Evolutionary conservation across 768 basidiomycete genomes (phyloP).

Genomic region (Kwoniella dendrophila): DNA sequence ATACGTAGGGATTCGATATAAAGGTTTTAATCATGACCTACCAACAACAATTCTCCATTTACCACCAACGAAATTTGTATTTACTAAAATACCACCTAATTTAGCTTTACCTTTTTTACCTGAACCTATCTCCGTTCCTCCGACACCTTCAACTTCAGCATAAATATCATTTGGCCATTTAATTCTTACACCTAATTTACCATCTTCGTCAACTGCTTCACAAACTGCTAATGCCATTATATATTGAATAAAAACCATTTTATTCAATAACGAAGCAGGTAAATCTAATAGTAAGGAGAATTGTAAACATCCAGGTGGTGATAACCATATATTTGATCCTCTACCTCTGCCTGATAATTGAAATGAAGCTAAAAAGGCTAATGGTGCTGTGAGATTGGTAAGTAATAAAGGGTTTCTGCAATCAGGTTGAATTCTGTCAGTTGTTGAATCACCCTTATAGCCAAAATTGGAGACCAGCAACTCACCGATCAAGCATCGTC

Average conservation of each 20-base stretch:
- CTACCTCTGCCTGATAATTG: constrained; percentile 88
- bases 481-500: constrained; percentile 88
- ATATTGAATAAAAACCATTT: constrained; percentile 90
- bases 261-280: constrained; percentile 61
- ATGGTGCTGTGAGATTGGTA: constrained; percentile 68
- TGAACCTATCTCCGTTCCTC: constrained; percentile 53
- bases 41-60: constrained; percentile 79
- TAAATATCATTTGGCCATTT: constrained; percentile 99
- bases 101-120: constrained; percentile 65
- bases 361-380: constrained; percentile 80
- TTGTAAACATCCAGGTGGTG: constrained; percentile 83
- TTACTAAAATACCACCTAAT: constrained; percentile 88
- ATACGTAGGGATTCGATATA: not conserved
- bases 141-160: constrained; percentile 61
- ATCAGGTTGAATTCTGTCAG: constrained; percentile 5
- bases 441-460: not conserved
- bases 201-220: constrained; percentile 71
- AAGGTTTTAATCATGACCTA: constrained; percentile 56
- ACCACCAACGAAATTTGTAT: constrained; percentile 75
- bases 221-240: constrained; percentile 86
- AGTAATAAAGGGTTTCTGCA: constrained; percentile 75
- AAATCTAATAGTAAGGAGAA: constrained; percentile 75
- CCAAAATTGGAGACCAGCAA: constrained; percentile 12
- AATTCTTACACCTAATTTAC: constrained; percentile 67
- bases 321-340: constrained; percentile 87